Evolutionary conservation across 495 filamentous ascomycete genomes (phyloP).

Genomic region (Penicillium desertorum): DNA sequence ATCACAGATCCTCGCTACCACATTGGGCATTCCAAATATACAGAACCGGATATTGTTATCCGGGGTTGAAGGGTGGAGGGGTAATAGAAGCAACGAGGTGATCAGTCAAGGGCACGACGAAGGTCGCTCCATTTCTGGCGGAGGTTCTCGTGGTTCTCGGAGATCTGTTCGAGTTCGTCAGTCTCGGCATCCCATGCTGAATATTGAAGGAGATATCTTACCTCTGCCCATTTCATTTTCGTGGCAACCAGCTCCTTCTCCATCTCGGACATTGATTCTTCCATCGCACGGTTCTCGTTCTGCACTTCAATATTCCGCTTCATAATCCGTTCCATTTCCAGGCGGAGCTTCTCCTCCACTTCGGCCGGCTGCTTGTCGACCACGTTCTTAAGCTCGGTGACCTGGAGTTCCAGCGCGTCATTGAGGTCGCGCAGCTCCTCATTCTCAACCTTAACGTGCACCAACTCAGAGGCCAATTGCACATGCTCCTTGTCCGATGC

Average conservation of each 20-base stretch:
- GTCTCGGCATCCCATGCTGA: background rate
- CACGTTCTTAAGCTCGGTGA: slow-evolving; percentile 75
- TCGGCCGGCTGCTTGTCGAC: slow-evolving; percentile 88
- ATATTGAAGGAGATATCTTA: slow-evolving; percentile 37
- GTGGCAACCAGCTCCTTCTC: slow-evolving; percentile 90
- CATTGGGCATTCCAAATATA: slow-evolving; percentile 29
- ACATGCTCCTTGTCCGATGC: slow-evolving; percentile 92
- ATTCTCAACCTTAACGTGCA: slow-evolving; percentile 90
- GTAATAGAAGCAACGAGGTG: background rate
- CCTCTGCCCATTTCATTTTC: slow-evolving; percentile 95
- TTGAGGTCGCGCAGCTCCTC: slow-evolving; percentile 84
- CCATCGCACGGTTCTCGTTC: slow-evolving; percentile 83
- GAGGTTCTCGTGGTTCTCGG: slow-evolving; percentile 73
- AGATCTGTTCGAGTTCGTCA: slow-evolving; percentile 29
- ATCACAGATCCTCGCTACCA: slow-evolving; percentile 25
- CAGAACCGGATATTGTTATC: slow-evolving; percentile 14
- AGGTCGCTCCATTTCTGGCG: slow-evolving; percentile 80
- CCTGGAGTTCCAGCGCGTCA: slow-evolving; percentile 78
- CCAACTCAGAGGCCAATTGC: slow-evolving; percentile 82
- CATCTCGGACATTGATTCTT: slow-evolving; percentile 91
- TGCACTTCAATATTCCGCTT: slow-evolving; percentile 90
- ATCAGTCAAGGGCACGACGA: slow-evolving; percentile 61
- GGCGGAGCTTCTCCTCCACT: slow-evolving; percentile 76
- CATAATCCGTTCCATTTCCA: slow-evolving; percentile 91
- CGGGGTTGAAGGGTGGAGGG: background rate